Conservation (phyloP, 1,284 basidiomycete genomes). For the Ceratobasidium sp. region DNA sequence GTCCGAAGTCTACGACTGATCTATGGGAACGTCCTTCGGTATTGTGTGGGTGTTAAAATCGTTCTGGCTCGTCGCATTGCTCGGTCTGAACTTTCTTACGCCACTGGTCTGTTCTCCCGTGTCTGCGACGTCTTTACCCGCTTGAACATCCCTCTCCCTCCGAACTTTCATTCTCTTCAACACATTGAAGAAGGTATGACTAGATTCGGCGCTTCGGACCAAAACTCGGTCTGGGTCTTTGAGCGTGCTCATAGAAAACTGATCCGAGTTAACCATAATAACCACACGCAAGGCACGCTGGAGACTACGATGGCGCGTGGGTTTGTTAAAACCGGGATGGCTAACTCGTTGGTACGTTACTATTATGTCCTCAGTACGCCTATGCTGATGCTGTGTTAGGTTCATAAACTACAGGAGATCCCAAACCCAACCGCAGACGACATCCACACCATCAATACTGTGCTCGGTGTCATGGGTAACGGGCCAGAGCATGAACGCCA, state of each 20-base stretch:
- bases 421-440: background rate
- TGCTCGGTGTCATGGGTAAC: background rate
- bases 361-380: background rate
- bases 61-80: too few relatives aligned
- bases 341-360: background rate
- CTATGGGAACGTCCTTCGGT: too few relatives aligned
- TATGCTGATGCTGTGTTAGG: background rate
- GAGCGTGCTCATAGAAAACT: background rate
- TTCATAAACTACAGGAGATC: background rate
- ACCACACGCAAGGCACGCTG: background rate
- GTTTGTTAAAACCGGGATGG: background rate
- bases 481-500: background rate
- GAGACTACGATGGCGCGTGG: background rate
- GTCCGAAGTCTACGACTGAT: too few relatives aligned
- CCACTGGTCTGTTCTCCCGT: too few relatives aligned
- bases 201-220: background rate
- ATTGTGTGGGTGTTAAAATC: too few relatives aligned
- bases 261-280: background rate
- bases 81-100: too few relatives aligned
- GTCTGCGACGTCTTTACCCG: background rate
- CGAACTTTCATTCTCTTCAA: slow-evolving; percentile 17
- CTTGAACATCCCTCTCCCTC: slow-evolving; percentile 6
- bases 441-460: background rate
- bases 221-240: background rate
- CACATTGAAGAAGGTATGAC: slow-evolving; percentile 8